Conservation (phyloP, 2,329 filamentous ascomycete genomes). For the Sporothrix mexicana region DNA sequence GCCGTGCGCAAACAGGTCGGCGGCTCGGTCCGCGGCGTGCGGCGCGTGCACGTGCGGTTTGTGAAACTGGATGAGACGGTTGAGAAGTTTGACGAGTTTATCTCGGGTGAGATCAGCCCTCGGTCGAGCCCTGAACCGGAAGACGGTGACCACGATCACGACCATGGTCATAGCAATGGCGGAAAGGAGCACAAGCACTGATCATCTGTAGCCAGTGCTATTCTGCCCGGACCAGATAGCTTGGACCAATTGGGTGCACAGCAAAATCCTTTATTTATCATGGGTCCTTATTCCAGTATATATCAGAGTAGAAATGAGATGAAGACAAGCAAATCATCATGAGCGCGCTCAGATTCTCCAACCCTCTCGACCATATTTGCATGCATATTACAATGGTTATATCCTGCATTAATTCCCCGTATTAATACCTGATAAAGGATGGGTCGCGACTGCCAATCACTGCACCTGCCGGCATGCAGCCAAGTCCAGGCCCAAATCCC, state of each 20-base stretch:
- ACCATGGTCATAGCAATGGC: conserved; percentile 39
- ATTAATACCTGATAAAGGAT: conserved; percentile 18
- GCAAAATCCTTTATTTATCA: neutral
- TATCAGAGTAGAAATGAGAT: neutral
- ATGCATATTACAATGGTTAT: neutral
- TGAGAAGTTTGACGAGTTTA: conserved; percentile 76
- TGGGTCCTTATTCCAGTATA: neutral
- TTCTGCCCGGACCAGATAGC: neutral
- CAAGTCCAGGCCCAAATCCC: neutral
- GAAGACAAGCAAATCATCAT: neutral
- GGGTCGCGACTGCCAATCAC: neutral
- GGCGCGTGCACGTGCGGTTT: conserved; percentile 83
- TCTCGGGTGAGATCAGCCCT: conserved; percentile 66
- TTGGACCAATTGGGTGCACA: neutral
- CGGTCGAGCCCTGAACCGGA: conserved; percentile 66
- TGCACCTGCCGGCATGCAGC: neutral
- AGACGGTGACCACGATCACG: conserved; percentile 51
- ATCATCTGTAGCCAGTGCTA: neutral
- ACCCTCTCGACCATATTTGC: neutral
- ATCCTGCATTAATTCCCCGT: neutral
- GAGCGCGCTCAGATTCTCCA: neutral
- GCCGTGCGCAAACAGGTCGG: conserved; percentile 74
- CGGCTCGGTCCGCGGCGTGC: conserved; percentile 79
- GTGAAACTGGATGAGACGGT: conserved; percentile 67
- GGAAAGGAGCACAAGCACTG: conserved; percentile 33